These are phyloP conservation scores for Trametes cingulata DNA, from an alignment of 768 basidiomycete species.

Conservation along the genomic window DNA sequence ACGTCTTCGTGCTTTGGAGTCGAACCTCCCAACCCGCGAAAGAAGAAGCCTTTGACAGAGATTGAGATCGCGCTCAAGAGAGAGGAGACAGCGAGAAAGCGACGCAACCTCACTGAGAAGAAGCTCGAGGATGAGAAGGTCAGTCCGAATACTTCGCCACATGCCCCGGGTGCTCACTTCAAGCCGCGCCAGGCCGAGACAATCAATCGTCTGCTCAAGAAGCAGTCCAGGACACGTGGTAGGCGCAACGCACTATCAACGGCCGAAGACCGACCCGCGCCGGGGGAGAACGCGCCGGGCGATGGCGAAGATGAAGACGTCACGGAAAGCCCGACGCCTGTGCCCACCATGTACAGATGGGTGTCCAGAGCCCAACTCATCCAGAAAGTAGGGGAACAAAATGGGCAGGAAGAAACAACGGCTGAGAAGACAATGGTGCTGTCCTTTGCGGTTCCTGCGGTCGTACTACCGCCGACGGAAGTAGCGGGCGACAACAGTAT, in stretches of 20 bases:
- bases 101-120: conserved; percentile 79
- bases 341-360: conserved; percentile 72
- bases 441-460: conserved; percentile 55
- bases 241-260: conserved; percentile 55
- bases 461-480: conserved; percentile 27
- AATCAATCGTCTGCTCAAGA: conserved; percentile 86
- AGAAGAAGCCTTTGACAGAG: conserved; percentile 71
- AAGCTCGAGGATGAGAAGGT: conserved; percentile 87
- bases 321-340: conserved; percentile 31
- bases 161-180: not conserved
- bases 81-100: conserved; percentile 81
- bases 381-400: not conserved
- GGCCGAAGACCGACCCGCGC: conserved; percentile 43
- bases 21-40: conserved; percentile 40
- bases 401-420: not conserved
- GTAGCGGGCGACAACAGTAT: conserved; percentile 11
- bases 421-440: conserved; percentile 40
- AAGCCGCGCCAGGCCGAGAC: conserved; percentile 66
- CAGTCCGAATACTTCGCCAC: conserved; percentile 9
- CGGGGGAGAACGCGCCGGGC: conserved; percentile 35
- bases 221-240: conserved; percentile 69
- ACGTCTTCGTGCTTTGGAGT: conserved; percentile 14
- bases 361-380: conserved; percentile 52
- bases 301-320: conserved; percentile 47
- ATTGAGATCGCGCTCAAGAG: conserved; percentile 71